phyloP scores from a whole-genome alignment of 2,329 filamentous ascomycete genomes.

The Aspergillus awamori region DNA sequence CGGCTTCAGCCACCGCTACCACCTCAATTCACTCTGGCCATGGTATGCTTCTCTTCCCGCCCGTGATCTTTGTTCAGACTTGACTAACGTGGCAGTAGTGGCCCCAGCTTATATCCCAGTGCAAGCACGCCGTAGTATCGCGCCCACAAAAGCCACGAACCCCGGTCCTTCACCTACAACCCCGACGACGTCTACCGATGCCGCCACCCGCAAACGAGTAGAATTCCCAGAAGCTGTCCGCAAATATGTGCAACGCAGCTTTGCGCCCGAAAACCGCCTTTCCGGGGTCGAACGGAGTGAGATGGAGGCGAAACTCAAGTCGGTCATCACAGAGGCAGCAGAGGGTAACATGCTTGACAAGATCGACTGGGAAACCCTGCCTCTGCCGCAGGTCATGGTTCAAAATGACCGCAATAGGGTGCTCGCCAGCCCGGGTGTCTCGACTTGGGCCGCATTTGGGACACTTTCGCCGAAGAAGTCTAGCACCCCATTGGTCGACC shows the following conservation, averaged over 20 bases:
- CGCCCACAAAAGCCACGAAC: slow-evolving; percentile 39
- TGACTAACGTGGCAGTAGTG: slow-evolving; percentile 30
- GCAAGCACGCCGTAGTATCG: slow-evolving; percentile 64
- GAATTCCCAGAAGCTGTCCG: slow-evolving; percentile 84
- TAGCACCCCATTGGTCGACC: slow-evolving; percentile 29
- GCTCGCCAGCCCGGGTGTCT: slow-evolving; percentile 50
- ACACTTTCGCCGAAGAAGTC: slow-evolving; percentile 25
- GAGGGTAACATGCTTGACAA: slow-evolving; percentile 70
- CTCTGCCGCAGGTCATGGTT: slow-evolving; percentile 82
- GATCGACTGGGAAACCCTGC: slow-evolving; percentile 81
- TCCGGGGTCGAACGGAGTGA: slow-evolving; percentile 65
- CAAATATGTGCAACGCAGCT: slow-evolving; percentile 85
- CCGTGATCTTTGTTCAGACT: neutral
- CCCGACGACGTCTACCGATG: slow-evolving; percentile 39
- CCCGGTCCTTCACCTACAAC: slow-evolving; percentile 25
- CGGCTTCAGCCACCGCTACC: slow-evolving; percentile 33
- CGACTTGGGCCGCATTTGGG: slow-evolving; percentile 35
- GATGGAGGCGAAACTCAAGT: slow-evolving; percentile 81
- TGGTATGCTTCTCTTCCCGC: slow-evolving; percentile 32
- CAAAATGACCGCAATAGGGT: slow-evolving; percentile 64
- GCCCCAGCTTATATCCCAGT: slow-evolving; percentile 64
- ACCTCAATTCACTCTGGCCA: slow-evolving; percentile 33
- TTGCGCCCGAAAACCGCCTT: slow-evolving; percentile 72
- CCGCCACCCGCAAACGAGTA: slow-evolving; percentile 56
- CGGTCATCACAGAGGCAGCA: slow-evolving; percentile 80